Conservation (phyloP, 352 stramenopile genomes). For the Phytopythium cucurbitacearum region DNA sequence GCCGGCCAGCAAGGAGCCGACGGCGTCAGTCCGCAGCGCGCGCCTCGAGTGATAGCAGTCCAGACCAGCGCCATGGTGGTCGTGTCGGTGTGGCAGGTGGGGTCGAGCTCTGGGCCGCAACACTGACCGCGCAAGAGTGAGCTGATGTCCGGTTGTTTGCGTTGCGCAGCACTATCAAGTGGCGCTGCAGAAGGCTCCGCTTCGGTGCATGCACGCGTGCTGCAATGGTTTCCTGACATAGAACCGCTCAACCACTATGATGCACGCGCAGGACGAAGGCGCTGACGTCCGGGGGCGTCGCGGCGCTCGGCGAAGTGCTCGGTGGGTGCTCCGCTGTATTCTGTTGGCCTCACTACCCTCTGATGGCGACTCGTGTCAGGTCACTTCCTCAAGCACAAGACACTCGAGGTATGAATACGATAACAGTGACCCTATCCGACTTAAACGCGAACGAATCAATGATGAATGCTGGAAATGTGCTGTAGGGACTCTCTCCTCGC, state of each 20-base stretch:
- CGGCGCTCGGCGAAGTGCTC: conserved; percentile 60
- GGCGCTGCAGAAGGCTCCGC: conserved; percentile 39
- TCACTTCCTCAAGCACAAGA: conserved; percentile 68
- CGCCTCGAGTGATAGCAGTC: background rate
- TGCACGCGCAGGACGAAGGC: conserved; percentile 49
- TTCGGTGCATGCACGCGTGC: conserved; percentile 25
- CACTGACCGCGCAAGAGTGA: background rate
- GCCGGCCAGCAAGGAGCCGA: conserved; percentile 1
- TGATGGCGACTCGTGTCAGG: conserved; percentile 16
- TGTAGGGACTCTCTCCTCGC: conserved; percentile 50
- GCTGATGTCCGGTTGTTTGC: background rate
- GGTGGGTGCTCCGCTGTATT: conserved; percentile 21
- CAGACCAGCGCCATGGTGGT: conserved; percentile 11
- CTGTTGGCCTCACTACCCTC: background rate
- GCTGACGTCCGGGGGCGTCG: conserved; percentile 54
- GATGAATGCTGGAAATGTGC: background rate
- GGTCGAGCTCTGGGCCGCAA: background rate
- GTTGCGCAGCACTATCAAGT: conserved; percentile 49
- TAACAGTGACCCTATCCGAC: background rate
- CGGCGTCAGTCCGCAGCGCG: conserved; percentile 9
- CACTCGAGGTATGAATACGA: conserved; percentile 57
- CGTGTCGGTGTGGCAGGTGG: conserved; percentile 31
- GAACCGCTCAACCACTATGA: background rate
- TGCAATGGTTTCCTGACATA: background rate
- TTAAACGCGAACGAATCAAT: background rate